Base-by-base conservation (phyloP, 2,329 filamentous ascomycete genomes). In the Hymenoscyphus fructigenus region DNA sequence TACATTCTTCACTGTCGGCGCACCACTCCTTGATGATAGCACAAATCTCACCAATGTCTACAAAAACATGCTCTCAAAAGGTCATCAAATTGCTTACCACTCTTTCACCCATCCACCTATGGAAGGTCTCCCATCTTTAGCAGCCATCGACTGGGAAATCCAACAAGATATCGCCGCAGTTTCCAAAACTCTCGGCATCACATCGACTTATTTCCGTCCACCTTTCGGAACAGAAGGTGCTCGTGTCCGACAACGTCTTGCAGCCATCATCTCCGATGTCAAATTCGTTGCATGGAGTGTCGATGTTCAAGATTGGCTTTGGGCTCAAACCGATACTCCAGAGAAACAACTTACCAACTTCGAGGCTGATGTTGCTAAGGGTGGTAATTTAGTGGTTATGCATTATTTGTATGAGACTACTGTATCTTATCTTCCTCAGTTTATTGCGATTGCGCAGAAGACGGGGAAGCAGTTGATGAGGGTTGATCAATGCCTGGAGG, bases 271-370 rank as follows among this genome's bases (percentile, higher is more conserved):
- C 23, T 78, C 80, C 1, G 80, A 83, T 15, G 82, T 85, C 0
- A 83, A 84, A 68, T 83, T 90, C 55, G 83, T 90, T 60, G 86
- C 86, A 74, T 91, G 88, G 88, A 87, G 83, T 71, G 85, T 91
- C 56, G 88, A 91, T 71, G 85, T 90, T 36, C 86, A 91, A 78
- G 88, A 91, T 74, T 91, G 87, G 86, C 72, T 88, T 28, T 91
- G 87, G 86, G 88, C 86, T 1, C 77, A 83, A 73, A 83, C 81
- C 0, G 72, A 77, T 55, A 90, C 87, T 3, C 88, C 88, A 0
- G 84, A 89, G 78, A 86, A 87, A 71, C 88, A 91, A 76, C 77
- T 89, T 15, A 84, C 85, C 3, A 85, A 87, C 14, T 91, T 91
- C 77, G 81, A 85, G 73, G 80, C 84, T 3, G 86, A 89, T 72